Conservation (phyloP, 2,329 filamentous ascomycete genomes). For the Rutstroemia sp. region DNA sequence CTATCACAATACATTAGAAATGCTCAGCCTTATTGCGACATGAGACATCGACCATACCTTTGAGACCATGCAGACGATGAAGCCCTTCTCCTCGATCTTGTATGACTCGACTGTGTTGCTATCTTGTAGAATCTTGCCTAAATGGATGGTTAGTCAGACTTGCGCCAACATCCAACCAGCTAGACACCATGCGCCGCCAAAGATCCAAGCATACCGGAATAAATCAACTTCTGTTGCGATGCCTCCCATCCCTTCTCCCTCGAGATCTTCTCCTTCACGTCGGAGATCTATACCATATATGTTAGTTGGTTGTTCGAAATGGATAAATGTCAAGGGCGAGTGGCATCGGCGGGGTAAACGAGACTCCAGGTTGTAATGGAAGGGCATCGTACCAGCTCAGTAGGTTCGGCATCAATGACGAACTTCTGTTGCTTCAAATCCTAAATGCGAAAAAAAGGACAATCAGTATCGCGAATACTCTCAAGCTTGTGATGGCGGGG, state of each 20-base stretch:
- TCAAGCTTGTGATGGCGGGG: slow-evolving; percentile 19
- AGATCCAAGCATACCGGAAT: slow-evolving; percentile 64
- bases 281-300: slow-evolving; percentile 57
- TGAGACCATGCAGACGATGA: slow-evolving; percentile 96
- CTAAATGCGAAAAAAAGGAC: slow-evolving; percentile 39
- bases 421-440: slow-evolving; percentile 99
- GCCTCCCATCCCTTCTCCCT: slow-evolving; percentile 92
- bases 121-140: slow-evolving; percentile 98
- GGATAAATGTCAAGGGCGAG: neutral
- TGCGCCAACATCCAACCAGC: slow-evolving; percentile 1
- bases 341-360: neutral
- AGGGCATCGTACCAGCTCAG: slow-evolving; percentile 68
- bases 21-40: too few relatives aligned
- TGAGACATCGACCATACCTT: slow-evolving; percentile 55
- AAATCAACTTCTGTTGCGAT: slow-evolving; percentile 90
- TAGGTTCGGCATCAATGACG: slow-evolving; percentile 86
- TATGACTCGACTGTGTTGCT: slow-evolving; percentile 93
- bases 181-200: neutral
- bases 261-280: slow-evolving; percentile 88
- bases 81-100: slow-evolving; percentile 99
- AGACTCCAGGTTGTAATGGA: slow-evolving; percentile 1
- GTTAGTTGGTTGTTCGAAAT: slow-evolving; percentile 10
- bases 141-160: slow-evolving; percentile 23
- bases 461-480: slow-evolving; percentile 16
- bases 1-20: slow-evolving; percentile 35